phyloP scores from a whole-genome alignment of 1,139 yeast genomes.

The Suhomyces choctaworum region DNA sequence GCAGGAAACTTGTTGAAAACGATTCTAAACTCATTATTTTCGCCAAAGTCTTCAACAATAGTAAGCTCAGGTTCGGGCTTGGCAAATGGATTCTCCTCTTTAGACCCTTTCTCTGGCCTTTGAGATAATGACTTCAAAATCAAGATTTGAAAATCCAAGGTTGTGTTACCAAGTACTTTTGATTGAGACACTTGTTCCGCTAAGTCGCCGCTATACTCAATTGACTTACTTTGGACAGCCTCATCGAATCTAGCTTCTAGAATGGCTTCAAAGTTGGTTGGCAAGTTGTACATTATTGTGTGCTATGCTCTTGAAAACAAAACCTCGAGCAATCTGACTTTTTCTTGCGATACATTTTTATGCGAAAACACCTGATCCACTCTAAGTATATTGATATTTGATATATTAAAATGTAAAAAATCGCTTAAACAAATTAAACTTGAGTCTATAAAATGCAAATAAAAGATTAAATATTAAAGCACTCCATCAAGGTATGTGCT shows the following conservation, averaged over 20 bases:
- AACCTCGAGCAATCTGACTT: too few species aligned
- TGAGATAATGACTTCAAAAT: conserved; percentile 45
- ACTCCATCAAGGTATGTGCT: too few species aligned
- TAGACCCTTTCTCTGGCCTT: conserved; percentile 54
- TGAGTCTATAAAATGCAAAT: too few species aligned
- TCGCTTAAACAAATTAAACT: too few species aligned
- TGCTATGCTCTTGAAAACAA: too few species aligned
- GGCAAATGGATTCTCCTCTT: conserved; percentile 67
- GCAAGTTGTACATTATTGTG: too few species aligned
- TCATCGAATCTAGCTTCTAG: conserved; percentile 28
- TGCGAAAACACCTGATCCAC: too few species aligned
- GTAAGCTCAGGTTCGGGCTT: conserved; percentile 78
- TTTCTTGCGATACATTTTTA: too few species aligned
- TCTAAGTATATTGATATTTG: too few species aligned
- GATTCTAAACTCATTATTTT: conserved; percentile 53
- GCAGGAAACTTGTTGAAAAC: conserved; percentile 87
- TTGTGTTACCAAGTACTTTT: conserved; percentile 21
- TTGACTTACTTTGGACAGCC: conserved; percentile 27
- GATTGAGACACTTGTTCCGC: conserved; percentile 26
- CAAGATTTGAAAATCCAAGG: conserved; percentile 31
- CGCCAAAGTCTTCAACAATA: conserved; percentile 53
- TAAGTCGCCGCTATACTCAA: conserved; percentile 35
- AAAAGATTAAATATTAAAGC: too few species aligned
- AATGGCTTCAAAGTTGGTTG: conserved; percentile 25
- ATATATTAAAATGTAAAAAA: too few species aligned